Percentiles rank a stretch among this genome's conserved stretches.
Evolutionary conservation across 768 basidiomycete genomes (phyloP).

Genomic region (Auriscalpium microsporum): DNA sequence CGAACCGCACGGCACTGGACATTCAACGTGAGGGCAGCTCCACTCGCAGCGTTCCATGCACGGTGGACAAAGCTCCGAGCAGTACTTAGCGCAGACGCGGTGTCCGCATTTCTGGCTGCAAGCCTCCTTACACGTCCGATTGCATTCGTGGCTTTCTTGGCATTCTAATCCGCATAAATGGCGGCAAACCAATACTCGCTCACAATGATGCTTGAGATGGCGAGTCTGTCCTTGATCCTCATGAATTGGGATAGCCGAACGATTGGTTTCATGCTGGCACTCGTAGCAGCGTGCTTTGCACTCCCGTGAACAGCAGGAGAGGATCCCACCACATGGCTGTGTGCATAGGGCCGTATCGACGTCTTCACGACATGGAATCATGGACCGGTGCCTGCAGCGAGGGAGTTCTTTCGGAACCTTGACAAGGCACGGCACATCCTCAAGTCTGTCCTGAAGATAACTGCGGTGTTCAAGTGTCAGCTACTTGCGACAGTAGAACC

Average conservation of each 20-base stretch:
- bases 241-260: background rate
- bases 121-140: constrained; percentile 16
- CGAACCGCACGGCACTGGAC: constrained; percentile 29
- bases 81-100: constrained; percentile 20
- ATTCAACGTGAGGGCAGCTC: constrained; percentile 25
- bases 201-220: constrained; percentile 25
- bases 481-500: too few relatives aligned
- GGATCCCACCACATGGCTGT: constrained; percentile 16
- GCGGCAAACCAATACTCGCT: constrained; percentile 23
- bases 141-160: constrained; percentile 21
- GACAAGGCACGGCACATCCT: constrained; percentile 16
- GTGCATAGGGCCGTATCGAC: constrained; percentile 15
- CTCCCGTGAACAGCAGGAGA: constrained; percentile 22
- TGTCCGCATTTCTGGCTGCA: constrained; percentile 25
- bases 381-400: constrained; percentile 23
- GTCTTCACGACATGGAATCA: constrained; percentile 14
- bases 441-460: constrained; percentile 16
- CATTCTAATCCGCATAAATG: constrained; percentile 25
- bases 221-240: constrained; percentile 1
- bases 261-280: constrained; percentile 17
- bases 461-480: constrained; percentile 9
- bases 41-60: constrained; percentile 30
- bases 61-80: constrained; percentile 24
- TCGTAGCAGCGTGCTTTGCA: constrained; percentile 24
- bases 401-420: constrained; percentile 20